phyloP scores from a whole-genome alignment of 2,329 filamentous ascomycete species.

The Xylariaceae sp. region DNA sequence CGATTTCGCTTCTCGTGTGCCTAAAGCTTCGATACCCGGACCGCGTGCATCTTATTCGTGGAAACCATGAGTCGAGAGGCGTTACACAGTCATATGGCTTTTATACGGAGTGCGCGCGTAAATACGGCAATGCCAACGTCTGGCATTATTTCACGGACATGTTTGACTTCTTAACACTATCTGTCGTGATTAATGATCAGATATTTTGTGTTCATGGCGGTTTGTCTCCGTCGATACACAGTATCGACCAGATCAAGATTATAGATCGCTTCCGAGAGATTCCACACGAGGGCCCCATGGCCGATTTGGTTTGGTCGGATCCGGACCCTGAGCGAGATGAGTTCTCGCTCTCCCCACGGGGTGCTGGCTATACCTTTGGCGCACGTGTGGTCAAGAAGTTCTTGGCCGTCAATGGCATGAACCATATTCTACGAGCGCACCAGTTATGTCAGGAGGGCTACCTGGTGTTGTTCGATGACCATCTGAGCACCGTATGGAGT shows the following conservation, averaged over 20 bases:
- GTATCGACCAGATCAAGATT: conserved; percentile 98
- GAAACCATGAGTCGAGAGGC: conserved; percentile 95
- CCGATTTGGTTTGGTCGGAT: conserved; percentile 98
- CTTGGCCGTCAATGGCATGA: conserved; percentile 94
- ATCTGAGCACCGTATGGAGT: conserved; percentile 94
- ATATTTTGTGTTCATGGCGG: conserved; percentile 98
- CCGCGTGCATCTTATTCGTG: conserved; percentile 91
- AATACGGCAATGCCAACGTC: conserved; percentile 97
- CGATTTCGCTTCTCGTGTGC: conserved; percentile 94
- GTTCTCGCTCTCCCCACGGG: conserved; percentile 87
- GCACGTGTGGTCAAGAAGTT: conserved; percentile 98
- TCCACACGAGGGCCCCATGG: conserved; percentile 97
- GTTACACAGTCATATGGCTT: conserved; percentile 99
- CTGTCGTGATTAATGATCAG: conserved; percentile 96
- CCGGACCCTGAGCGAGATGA: conserved; percentile 96
- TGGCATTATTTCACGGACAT: conserved; percentile 99
- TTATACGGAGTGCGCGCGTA: conserved; percentile 95
- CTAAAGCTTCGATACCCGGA: conserved; percentile 95
- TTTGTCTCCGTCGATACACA: conserved; percentile 86
- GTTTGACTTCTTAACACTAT: conserved; percentile 97
- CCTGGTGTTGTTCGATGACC: conserved; percentile 93
- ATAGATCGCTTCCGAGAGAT: conserved; percentile 99
- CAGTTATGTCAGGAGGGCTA: conserved; percentile 98
- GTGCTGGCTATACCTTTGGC: conserved; percentile 95
- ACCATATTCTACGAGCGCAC: conserved; percentile 94